Evolutionary conservation across 345 rosid species (phyloP).

Genomic region (Eutrema heterophyllum): DNA sequence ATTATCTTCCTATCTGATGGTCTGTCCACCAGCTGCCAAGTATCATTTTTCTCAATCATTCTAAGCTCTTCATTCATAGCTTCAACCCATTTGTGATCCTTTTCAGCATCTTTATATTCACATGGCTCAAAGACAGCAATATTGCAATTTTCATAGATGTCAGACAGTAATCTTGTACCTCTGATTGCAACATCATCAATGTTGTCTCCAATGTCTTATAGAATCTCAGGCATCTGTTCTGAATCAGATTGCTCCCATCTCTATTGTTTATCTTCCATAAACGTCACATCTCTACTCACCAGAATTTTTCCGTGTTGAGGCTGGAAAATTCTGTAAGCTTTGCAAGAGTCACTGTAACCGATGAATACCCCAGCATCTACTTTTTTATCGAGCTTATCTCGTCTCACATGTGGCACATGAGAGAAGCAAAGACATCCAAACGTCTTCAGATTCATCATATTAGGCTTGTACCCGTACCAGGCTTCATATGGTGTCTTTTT

Average conservation of each 20-base stretch:
- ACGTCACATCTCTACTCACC: background rate
- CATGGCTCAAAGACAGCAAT: background rate
- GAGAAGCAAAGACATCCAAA: background rate
- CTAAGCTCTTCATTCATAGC: background rate
- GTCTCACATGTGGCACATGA: background rate
- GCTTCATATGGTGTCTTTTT: background rate
- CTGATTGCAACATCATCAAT: background rate
- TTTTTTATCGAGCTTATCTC: background rate
- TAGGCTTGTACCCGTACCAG: background rate
- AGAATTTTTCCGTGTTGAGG: background rate
- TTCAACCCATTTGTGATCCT: background rate
- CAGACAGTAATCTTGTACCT: background rate
- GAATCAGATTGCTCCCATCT: background rate
- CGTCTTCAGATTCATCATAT: background rate
- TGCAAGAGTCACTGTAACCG: background rate
- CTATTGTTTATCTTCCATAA: background rate
- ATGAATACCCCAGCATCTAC: background rate
- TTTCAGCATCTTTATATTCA: background rate
- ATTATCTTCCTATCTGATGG: background rate
- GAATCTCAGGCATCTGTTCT: background rate
- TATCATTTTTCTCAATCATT: background rate
- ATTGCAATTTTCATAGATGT: background rate
- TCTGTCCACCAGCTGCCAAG: background rate
- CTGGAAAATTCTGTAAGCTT: background rate
- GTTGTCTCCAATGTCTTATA: background rate